Percentiles rank a stretch among this genome's conserved stretches.
phyloP scores from a whole-genome alignment of 2,329 filamentous ascomycete species.

The Penicillium sp. region DNA sequence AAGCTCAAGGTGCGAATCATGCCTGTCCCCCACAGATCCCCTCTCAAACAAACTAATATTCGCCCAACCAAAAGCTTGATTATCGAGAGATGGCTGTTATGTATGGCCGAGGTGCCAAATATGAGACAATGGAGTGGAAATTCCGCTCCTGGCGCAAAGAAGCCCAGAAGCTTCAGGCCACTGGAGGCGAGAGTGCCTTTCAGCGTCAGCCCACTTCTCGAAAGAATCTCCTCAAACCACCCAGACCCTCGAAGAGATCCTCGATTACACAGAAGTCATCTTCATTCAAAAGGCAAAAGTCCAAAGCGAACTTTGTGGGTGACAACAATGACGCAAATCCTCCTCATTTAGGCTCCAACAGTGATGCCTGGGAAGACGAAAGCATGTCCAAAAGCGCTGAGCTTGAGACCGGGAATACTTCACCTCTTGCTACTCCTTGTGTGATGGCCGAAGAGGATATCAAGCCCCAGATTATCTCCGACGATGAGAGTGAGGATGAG shows the following conservation, averaged over 20 bases:
- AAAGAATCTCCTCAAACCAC: not conserved
- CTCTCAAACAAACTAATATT: not conserved
- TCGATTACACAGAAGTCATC: too few relatives aligned
- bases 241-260: not conserved
- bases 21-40: not conserved
- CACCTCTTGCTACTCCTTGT: too few relatives aligned
- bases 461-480: too few relatives aligned
- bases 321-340: too few relatives aligned
- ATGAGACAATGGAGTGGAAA: constrained; percentile 44
- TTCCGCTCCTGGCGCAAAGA: constrained; percentile 42
- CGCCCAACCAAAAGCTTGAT: constrained; percentile 37
- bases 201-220: not conserved
- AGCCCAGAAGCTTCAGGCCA: constrained; percentile 30
- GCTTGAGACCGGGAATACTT: too few relatives aligned
- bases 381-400: too few relatives aligned
- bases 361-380: too few relatives aligned
- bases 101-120: constrained; percentile 44
- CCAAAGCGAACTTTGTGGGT: too few relatives aligned
- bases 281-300: too few relatives aligned
- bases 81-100: constrained; percentile 39
- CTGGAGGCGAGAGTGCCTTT: not conserved
- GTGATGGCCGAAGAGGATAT: too few relatives aligned
- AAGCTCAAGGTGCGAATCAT: not conserved
- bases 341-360: too few relatives aligned
- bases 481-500: too few relatives aligned